Evolutionary conservation across 805 yeast genomes (phyloP), one percentile per base, ranked within the genome.

Genomic region (Yarrowia sp.): DNA sequence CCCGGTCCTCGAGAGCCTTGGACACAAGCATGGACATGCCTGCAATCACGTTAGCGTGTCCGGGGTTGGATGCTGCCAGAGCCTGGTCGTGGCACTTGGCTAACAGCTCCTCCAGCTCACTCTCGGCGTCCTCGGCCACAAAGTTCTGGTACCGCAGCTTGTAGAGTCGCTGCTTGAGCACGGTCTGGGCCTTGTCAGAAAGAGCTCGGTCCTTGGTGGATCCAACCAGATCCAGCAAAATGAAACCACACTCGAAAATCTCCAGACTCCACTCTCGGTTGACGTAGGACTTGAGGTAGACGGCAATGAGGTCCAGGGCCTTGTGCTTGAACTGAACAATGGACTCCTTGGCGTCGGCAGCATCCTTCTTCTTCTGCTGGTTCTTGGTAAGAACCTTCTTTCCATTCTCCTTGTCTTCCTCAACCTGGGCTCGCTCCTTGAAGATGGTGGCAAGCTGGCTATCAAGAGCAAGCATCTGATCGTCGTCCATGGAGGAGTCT

Each of bases 391-490:
- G 28, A 10, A 46, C 51, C 62, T 70, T 68, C 89, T 82, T 74
- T 83, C 84, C 73, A 80, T 88, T 35, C 10, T 84, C 75, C 63
- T 90, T 74, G 0, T 89, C 88, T 67, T 83, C 85, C 69, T 86
- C 85, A 14, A 46, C 44, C 56, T 33, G 44, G 7, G 54, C 56
- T 70, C 98, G 83, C 70, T 91, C 93, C 71, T 88, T 84, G 81
- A 93, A 93, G 64, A 93, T 93, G 63, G 82, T 82, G 0, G 97
- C 84, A 32, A 93, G 78, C 67, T 91, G 95, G 22, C 82, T 89
- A 73, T 93, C 98, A 70, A 93, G 83, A 21, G 92, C 96, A 87
- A 92, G 85, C 98, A 93, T 93, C 73, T 92, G 92, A 70, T 92
- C 97, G 75, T 92, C 98, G 67, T 92, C 96, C 96, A 92, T 90